A percentile compares a stretch with the other conserved stretches of the same genome.
Evolutionary conservation across 345 rosid species (phyloP).

Genomic region (Ceriops decandra): DNA sequence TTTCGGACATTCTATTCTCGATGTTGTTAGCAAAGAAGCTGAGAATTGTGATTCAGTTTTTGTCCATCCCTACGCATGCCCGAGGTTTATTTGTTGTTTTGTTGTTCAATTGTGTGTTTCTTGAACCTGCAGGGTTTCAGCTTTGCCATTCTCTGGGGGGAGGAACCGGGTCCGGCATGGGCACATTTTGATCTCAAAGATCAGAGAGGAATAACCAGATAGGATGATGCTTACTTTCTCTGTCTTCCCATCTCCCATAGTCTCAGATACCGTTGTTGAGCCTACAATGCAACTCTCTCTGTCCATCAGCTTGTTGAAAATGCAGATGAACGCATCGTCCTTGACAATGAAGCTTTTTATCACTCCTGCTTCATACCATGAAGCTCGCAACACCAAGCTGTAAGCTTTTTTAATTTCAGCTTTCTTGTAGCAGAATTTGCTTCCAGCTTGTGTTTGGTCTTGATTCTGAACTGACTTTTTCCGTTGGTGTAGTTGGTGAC

Average conservation of each 20-base stretch:
- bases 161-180: constrained; percentile 70
- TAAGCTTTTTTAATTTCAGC: constrained; percentile 20
- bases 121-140: constrained; percentile 44
- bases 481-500: constrained; percentile 48
- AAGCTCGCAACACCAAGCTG: constrained; percentile 63
- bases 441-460: not conserved
- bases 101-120: not conserved
- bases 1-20: constrained; percentile 43
- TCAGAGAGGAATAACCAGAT: constrained; percentile 70
- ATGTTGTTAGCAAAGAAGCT: constrained; percentile 41
- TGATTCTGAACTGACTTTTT: not conserved
- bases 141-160: constrained; percentile 65
- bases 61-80: too few relatives aligned
- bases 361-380: constrained; percentile 64
- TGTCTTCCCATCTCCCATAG: constrained; percentile 66
- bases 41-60: constrained; percentile 36
- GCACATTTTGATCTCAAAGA: constrained; percentile 60
- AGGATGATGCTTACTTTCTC: constrained; percentile 75
- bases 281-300: constrained; percentile 69
- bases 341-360: constrained; percentile 16
- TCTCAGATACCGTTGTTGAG: constrained; percentile 69
- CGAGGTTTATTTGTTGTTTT: not conserved
- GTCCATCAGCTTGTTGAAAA: constrained; percentile 66
- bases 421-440: not conserved
- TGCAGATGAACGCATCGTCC: constrained; percentile 66